Evolutionary conservation across 2,329 filamentous ascomycete genomes (phyloP), one percentile per base, ranked within the genome.

Genomic region (Shiraia bambusicola): DNA sequence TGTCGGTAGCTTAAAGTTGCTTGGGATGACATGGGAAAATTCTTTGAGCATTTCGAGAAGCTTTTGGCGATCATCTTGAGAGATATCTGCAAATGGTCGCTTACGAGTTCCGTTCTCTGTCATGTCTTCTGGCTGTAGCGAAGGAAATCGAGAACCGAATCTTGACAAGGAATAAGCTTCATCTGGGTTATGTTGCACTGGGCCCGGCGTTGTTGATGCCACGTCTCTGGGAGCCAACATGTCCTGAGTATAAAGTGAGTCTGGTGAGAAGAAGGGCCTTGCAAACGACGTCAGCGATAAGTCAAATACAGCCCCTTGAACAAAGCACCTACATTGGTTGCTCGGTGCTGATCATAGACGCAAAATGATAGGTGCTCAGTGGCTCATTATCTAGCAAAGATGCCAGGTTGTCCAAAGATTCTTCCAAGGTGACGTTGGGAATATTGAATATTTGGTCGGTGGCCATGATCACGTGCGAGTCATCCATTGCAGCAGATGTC

Each of bases 1-100:
- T 4, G 84, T 87, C 1, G 85, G 84, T 35, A 88, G 79, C 3
- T 81, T 76, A 50, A 88, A 88, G 52, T 82, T 80, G 37, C 69
- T 72, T 0, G 82, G 79, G 15, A 85, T 63, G 4, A 83, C 77
- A 1, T 76, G 72, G 1, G 79, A 79, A 49, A 84, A 85, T 46
- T 83, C 80, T 14, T 80, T 75, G 0, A 85, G 65, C n/a, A 79
- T 75, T 40, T 73, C 78, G 56, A 79, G 78, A 40, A 84, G 81
- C 9, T 47, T 55, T 28, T 67, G 60, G 12, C 66, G 53, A 40
- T 67, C 66, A 9, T 61, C 56, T 7, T 59, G 48, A 4, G 65
- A 69, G 12, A 70, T 53, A 24, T 70, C 64, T 16, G 65, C 52
- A n/a, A 70, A 37, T 1, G 58, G 44, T n/a, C 57, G 50, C 13